Evolutionary conservation across 768 basidiomycete species (phyloP).

Genomic region (Tricholomella constricta): DNA sequence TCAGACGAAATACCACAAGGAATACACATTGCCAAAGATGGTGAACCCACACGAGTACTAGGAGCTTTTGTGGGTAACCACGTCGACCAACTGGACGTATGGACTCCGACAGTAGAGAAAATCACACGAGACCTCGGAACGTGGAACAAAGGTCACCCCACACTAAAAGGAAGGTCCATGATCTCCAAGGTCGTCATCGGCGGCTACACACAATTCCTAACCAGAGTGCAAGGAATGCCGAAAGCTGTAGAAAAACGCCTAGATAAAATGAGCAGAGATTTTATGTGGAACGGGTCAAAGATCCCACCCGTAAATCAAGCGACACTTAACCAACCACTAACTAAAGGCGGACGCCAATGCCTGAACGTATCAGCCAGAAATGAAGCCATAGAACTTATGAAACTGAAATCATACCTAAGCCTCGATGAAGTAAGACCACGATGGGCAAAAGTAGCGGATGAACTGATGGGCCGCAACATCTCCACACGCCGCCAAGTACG

Average conservation of each 20-base stretch:
- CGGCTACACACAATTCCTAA: constrained; percentile 34
- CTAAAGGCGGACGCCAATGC: not conserved
- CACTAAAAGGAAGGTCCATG: constrained; percentile 24
- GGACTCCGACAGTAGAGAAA: constrained; percentile 29
- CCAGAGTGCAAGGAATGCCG: constrained; percentile 40
- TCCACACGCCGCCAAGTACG: not conserved
- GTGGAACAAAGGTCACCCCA: constrained; percentile 30
- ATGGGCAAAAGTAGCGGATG: not conserved
- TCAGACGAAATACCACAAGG: constrained; percentile 12
- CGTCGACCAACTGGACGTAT: constrained; percentile 17
- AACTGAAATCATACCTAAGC: not conserved
- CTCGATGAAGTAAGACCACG: not conserved
- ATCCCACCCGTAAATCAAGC: not conserved
- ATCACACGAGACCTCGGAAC: constrained; percentile 16
- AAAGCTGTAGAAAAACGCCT: constrained; percentile 9
- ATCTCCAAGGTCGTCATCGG: constrained; percentile 28
- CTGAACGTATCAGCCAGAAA: not conserved
- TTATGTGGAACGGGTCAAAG: not conserved
- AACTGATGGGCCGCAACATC: not conserved
- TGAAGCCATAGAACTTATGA: constrained; percentile 1
- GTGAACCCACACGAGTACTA: constrained; percentile 27
- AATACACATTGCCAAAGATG: constrained; percentile 32
- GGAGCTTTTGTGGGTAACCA: constrained; percentile 35
- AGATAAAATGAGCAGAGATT: not conserved
- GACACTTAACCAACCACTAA: not conserved